Base-by-base conservation (phyloP, 164 flowering plant species). In the grape (Vitis vinifera) region DNA sequence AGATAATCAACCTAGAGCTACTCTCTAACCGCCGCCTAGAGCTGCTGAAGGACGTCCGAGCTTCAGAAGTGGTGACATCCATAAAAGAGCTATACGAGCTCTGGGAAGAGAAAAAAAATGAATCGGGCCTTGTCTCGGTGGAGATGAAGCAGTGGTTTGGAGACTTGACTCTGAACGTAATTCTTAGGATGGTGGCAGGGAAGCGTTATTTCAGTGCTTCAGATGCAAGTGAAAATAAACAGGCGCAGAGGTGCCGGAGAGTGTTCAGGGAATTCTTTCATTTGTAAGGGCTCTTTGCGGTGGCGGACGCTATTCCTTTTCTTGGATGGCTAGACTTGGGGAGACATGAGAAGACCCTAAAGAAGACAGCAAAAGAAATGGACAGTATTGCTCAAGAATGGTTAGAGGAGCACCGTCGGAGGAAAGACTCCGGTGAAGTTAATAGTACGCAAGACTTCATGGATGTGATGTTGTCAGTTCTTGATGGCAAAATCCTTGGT, bases 131-230 rank as follows among this genome's bases (percentile, higher is more conserved):
- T 8, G 68, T 55, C 13, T 31, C 30, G 49, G 63, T 75, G 56
- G 77, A 79, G 29, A 70, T 79, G 73, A 74, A 72, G 59, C 37
- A 67, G 23, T 60, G 75, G 80, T 74, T 84, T 27, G 73, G 66
- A 23, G 76, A 71, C 12, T 15, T 81, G 30, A 65, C 61, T 0
- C 19, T 83, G 27, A 81, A 80, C 27, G 68, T 79, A 29, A 64
- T 72, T 8, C 53, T 77, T 12, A 71, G 64, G 68, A 72, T 74
- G 71, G 70, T 82, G 0, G 75, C 64, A 0, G 83, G 84, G 19
- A 82, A 77, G 69, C 59, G 82, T 15, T 81, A 10, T 29, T 52
- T 9, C 2, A 68, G 64, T 10, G 29, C 16, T 3, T 14, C 30
- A 5, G n/a, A 15, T 2, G 37, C 8, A 50, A 51, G 31, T 14